Evolutionary conservation across 257 asterid genomes (phyloP).

Genomic region (Primulina eburnea): DNA sequence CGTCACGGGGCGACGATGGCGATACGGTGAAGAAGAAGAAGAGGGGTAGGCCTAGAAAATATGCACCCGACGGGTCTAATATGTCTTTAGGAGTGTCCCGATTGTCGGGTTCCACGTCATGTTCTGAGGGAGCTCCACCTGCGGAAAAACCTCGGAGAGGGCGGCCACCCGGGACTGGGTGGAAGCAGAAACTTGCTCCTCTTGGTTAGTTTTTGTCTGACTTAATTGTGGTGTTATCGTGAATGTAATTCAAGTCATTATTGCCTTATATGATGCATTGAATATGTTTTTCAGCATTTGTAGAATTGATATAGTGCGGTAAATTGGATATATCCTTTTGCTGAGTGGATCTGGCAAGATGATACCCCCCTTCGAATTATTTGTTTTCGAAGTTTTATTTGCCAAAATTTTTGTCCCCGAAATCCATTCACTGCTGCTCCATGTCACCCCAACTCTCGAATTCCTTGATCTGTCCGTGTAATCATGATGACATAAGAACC

Average conservation of each 20-base stretch:
- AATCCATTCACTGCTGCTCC: too few relatives aligned
- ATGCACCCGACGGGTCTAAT: conserved; percentile 79
- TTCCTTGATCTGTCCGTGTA: background rate
- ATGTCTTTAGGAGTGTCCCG: conserved; percentile 70
- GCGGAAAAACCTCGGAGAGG: conserved; percentile 27
- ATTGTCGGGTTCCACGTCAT: conserved; percentile 43
- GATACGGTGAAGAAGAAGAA: conserved; percentile 73
- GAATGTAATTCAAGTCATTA: background rate
- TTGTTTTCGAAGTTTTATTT: too few relatives aligned
- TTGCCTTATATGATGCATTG: background rate
- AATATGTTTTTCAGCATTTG: too few relatives aligned
- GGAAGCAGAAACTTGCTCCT: conserved; percentile 24
- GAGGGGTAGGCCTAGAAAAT: conserved; percentile 94
- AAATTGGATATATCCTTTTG: too few relatives aligned
- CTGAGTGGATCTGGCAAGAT: too few relatives aligned
- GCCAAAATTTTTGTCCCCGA: too few relatives aligned
- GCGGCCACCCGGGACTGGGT: conserved; percentile 30
- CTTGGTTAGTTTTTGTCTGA: conserved; percentile 16
- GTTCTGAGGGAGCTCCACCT: conserved; percentile 42
- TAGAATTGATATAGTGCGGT: too few relatives aligned
- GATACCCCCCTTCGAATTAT: too few relatives aligned
- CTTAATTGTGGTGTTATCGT: background rate
- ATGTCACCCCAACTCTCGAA: too few relatives aligned
- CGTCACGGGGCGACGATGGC: conserved; percentile 43
- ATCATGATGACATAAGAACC: background rate